Evolutionary conservation across 108 stramenopile genomes (phyloP), one percentile per base, ranked within the genome.

Genomic region (Parmales sp.): DNA sequence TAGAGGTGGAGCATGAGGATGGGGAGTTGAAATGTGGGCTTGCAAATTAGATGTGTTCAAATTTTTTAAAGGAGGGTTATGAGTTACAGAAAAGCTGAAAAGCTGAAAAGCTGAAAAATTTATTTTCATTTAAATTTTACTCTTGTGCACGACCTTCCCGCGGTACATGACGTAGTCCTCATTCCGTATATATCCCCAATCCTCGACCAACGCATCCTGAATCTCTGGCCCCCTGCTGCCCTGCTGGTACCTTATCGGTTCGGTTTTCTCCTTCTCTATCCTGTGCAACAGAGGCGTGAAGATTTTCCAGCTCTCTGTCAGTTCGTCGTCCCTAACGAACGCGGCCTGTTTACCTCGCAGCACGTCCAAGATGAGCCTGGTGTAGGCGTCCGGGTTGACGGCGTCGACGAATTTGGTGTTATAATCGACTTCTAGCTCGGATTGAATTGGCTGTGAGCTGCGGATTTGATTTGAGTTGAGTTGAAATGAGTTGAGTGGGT

Each of bases 291-390:
- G 71, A 6, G 96, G 96, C 19, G 93, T 94, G 68, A 96, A 97
- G 23, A 99, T 91, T 41, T 92, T 86, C 96, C 98, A 98, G 29
- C 92, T 81, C 28, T 88, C 76, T 11, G 82, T 78, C 11, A 98
- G 88, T 76, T 98, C 97, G 71, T 98, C 97, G 38, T 88, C 86
- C 25, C 95, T 83, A 5, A 98, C 97, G 77, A 98, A 98, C 23
- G 90, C 86, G 5, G 84, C 82, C 63, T 91, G 90, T 29, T 83
- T 79, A 7, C 95, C 95, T 16, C 88, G 85, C 2, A 98, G 76
- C 8, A 96, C 94, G 64, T 98, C 97, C 19, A 98, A 81, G 34
- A 98, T 83, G 6, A 98, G 85, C 16, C 97, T 85, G 19, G 95
- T 93, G 79, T 98, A 98, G 6, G 97, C 97, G 75, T 97, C 98